A percentile compares a stretch with the other conserved stretches of the same genome.
Evolutionary conservation across 2,329 filamentous ascomycete genomes (phyloP).

Genomic region (Trichocomaceae sp.): DNA sequence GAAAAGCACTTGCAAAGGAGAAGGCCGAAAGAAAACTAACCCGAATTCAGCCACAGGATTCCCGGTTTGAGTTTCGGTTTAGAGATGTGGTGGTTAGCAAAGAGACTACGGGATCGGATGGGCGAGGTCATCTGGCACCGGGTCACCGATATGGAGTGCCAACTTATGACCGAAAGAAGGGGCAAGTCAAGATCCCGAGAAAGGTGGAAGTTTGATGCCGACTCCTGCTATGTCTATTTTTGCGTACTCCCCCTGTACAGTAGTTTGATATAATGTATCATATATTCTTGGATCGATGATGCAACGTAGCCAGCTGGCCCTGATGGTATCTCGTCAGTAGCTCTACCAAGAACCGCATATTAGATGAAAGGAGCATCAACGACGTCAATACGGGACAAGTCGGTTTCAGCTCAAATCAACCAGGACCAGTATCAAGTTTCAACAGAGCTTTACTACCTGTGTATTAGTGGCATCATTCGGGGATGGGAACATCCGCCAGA

Average conservation of each 20-base stretch:
- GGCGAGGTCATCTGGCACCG: slow-evolving; percentile 47
- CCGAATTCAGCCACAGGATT: slow-evolving; percentile 40
- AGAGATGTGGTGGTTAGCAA: slow-evolving; percentile 48
- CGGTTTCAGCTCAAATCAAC: neutral
- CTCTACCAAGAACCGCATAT: too few relatives aligned
- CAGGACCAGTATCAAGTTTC: too few relatives aligned
- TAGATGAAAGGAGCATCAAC: too few relatives aligned
- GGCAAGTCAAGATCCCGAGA: slow-evolving; percentile 57
- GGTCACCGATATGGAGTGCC: slow-evolving; percentile 58
- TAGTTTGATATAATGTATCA: neutral
- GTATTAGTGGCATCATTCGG: slow-evolving; percentile 7
- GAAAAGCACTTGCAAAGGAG: slow-evolving; percentile 33
- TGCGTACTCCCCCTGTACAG: neutral
- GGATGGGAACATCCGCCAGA: neutral
- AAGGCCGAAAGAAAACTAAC: slow-evolving; percentile 39
- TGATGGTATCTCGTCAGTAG: too few relatives aligned
- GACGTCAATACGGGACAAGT: too few relatives aligned
- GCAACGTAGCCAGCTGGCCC: neutral
- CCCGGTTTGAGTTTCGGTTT: slow-evolving; percentile 56
- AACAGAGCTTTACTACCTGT: neutral
- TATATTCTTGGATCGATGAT: slow-evolving; percentile 3
- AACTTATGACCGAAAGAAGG: slow-evolving; percentile 56
- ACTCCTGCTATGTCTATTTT: too few relatives aligned
- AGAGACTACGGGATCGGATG: slow-evolving; percentile 50
- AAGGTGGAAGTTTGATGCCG: slow-evolving; percentile 46